Conservation (phyloP, 495 filamentous ascomycete genomes). For the Lasiosphaeria ovina region DNA sequence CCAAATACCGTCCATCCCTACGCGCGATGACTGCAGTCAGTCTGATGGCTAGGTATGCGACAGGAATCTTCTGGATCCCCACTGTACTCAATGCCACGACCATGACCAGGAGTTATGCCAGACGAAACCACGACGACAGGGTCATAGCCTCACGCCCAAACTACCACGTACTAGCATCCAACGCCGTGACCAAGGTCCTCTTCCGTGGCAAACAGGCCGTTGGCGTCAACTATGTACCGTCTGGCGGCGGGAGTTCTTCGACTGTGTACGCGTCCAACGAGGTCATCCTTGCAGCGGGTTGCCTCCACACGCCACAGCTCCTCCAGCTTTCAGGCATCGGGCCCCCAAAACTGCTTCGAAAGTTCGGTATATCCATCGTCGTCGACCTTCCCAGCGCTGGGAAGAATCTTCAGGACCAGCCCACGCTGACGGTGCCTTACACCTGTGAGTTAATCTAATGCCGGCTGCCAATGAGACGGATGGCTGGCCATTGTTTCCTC, state of each 20-base stretch:
- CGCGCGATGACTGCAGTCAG: not conserved
- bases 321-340: conserved; percentile 74
- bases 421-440: conserved; percentile 27
- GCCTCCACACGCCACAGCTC: conserved; percentile 58
- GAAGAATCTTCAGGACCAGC: conserved; percentile 59
- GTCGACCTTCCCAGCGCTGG: conserved; percentile 74
- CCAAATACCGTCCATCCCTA: not conserved
- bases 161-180: conserved; percentile 43
- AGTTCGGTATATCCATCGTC: conserved; percentile 64
- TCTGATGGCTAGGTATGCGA: not conserved
- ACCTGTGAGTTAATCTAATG: conserved; percentile 25
- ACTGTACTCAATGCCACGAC: conserved; percentile 40
- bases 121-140: conserved; percentile 36
- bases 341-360: conserved; percentile 60
- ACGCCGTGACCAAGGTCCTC: conserved; percentile 46
- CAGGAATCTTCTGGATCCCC: conserved; percentile 37
- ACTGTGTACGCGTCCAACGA: conserved; percentile 44
- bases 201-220: conserved; percentile 36
- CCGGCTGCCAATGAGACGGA: too few relatives aligned
- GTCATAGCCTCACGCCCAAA: conserved; percentile 41
- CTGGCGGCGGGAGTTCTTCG: conserved; percentile 13
- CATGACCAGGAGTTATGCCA: conserved; percentile 38
- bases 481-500: not conserved
- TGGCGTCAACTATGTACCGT: conserved; percentile 29
- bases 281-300: conserved; percentile 57